Base-by-base conservation (phyloP, 192 early-diverging fungal species). In the Entophlyctis luteolus region DNA sequence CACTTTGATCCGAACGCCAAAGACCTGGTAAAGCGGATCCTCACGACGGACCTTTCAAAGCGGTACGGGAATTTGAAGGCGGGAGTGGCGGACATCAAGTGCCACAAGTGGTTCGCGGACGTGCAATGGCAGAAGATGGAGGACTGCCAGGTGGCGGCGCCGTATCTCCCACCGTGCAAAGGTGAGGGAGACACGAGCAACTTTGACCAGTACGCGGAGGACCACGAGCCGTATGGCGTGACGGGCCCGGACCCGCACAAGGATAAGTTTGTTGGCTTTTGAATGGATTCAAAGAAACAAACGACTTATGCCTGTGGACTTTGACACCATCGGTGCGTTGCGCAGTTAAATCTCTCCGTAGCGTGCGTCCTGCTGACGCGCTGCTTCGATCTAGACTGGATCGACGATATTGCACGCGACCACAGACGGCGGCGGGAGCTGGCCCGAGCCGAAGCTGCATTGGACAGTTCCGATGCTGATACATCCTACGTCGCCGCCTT, bases 141-240 rank as follows among this genome's bases (percentile, higher is more conserved):
- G 3, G 75, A 79, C 3, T 75, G 80, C 46, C 79, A 89, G 60
- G 84, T 92, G 59, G 75, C 83, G 33, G 88, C 93, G n/a, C 93
- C 93, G 3, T 91, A 93, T 71, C 77, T 91, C 29, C 94, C 94
- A n/a, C 79, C 83, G 31, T 77, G 89, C 45, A 78, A 75, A 53
- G 82, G 88, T 35, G 88, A 89, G 18, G 90, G 90, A 36, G 94
- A 96, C 62, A 86, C 93, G 6, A 91, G 90, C 71, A 88, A 96
- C 76, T 96, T 94, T 82, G 93, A 95, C 69, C 75, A 79, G 67
- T 96, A 96, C 70, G 86, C 88, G 1, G 94, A 96, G 72, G 87
- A 92, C 34, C 70, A 80, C 22, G 91, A 92, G 68, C 85, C 82
- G 14, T 96, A 96, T 72, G 93, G 92, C 34, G 73, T 79, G 23